A percentile compares a stretch with the other conserved stretches of the same genome.
Evolutionary conservation across 495 filamentous ascomycete species (phyloP).

Genomic region (Lasiosphaeria hispida): DNA sequence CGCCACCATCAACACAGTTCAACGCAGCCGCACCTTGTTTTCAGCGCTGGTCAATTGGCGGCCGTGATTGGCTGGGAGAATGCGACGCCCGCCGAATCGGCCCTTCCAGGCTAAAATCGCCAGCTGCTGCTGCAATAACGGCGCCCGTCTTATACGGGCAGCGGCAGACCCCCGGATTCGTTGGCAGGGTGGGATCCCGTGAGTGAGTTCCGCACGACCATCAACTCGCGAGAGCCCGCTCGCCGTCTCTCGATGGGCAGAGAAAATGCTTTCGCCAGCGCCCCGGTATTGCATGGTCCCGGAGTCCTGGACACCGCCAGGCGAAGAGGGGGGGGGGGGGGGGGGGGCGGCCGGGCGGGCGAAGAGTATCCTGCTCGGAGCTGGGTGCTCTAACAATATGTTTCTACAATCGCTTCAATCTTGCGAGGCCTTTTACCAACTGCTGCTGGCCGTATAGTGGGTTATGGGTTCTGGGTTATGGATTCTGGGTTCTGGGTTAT

Average conservation of each 20-base stretch:
- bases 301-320: slow-evolving; percentile 6
- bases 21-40: slow-evolving; percentile 43
- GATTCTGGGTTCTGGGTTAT: too few relatives aligned
- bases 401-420: not conserved
- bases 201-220: slow-evolving; percentile 29
- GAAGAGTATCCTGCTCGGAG: not conserved
- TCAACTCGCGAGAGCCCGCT: slow-evolving; percentile 14
- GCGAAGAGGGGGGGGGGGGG: not conserved
- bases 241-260: not conserved
- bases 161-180: slow-evolving; percentile 34
- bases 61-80: slow-evolving; percentile 33
- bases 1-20: slow-evolving; percentile 32
- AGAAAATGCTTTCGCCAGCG: slow-evolving; percentile 1
- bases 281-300: slow-evolving; percentile 13
- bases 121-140: slow-evolving; percentile 26
- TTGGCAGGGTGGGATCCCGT: slow-evolving; percentile 35
- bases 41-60: slow-evolving; percentile 24
- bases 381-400: not conserved
- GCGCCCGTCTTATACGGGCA: slow-evolving; percentile 29
- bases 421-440: too few relatives aligned
- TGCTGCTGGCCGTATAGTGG: too few relatives aligned
- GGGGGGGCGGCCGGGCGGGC: not conserved
- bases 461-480: too few relatives aligned
- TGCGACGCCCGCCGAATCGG: slow-evolving; percentile 32
- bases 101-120: slow-evolving; percentile 42